Evolutionary conservation across 768 basidiomycete genomes (phyloP).

Genomic region (Peribolospora baueri): DNA sequence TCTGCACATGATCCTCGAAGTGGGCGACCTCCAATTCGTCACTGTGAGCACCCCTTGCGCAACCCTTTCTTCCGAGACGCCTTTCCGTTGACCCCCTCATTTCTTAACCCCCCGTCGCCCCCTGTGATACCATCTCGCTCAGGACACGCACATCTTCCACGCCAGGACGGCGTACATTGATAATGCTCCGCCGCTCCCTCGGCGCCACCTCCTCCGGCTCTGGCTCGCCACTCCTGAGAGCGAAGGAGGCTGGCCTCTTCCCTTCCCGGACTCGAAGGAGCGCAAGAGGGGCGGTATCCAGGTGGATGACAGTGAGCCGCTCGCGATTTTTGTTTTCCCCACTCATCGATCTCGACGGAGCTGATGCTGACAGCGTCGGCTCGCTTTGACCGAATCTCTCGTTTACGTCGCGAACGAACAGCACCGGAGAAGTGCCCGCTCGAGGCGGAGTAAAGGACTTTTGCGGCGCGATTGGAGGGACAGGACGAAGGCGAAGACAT

Average conservation of each 20-base stretch:
- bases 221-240: constrained; percentile 17
- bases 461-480: too few relatives aligned
- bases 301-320: constrained; percentile 10
- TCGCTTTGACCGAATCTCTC: too few relatives aligned
- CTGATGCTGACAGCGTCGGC: too few relatives aligned
- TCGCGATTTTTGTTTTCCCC: too few relatives aligned
- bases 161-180: constrained; percentile 18
- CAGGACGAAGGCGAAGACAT: too few relatives aligned
- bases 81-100: background rate
- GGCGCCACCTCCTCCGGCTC: constrained; percentile 17
- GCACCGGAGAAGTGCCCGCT: constrained; percentile 10
- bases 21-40: constrained; percentile 18
- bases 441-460: constrained; percentile 8
- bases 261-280: constrained; percentile 15
- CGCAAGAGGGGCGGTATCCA: constrained; percentile 18
- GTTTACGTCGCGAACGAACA: too few relatives aligned
- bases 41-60: background rate
- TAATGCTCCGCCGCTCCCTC: constrained; percentile 13
- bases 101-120: constrained; percentile 3
- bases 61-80: background rate
- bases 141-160: constrained; percentile 13
- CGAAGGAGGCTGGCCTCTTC: constrained; percentile 18
- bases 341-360: too few relatives aligned
- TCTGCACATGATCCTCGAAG: constrained; percentile 18
- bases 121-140: too few relatives aligned